Percentiles rank a stretch among this genome's conserved stretches.
phyloP scores from a whole-genome alignment of 192 early-diverging fungal species.

The Backusella circina region DNA sequence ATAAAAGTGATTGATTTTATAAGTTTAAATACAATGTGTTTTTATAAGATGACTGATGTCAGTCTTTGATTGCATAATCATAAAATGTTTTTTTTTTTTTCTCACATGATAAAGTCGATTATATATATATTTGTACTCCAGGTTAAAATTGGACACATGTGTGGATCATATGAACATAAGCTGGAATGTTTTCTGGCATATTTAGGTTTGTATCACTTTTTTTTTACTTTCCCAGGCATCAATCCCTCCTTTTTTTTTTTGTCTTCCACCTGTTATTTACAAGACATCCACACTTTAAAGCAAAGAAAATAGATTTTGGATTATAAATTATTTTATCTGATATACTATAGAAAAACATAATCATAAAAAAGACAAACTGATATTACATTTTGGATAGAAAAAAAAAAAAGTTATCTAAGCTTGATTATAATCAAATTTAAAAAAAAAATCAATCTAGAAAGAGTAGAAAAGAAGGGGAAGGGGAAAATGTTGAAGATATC shows the following conservation, averaged over 20 bases:
- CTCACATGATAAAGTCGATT: neutral
- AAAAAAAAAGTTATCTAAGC: neutral
- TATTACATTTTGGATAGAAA: neutral
- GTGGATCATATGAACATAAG: neutral
- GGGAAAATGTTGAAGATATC: neutral
- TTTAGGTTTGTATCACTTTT: neutral
- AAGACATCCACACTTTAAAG: neutral
- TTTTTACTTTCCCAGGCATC: neutral
- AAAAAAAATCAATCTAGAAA: conserved; percentile 4
- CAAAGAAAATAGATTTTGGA: neutral
- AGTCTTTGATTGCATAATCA: neutral
- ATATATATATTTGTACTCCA: neutral
- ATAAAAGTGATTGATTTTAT: neutral
- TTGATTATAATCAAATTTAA: neutral
- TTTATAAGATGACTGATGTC: neutral
- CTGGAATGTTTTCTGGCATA: neutral
- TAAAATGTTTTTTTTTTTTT: neutral
- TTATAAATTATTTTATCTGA: conserved; percentile 2
- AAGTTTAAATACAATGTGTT: neutral
- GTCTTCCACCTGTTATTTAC: neutral
- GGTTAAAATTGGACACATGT: neutral
- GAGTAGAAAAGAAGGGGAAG: neutral
- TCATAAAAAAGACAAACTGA: neutral
- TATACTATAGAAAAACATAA: neutral
- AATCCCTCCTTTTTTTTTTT: neutral